phyloP scores from a whole-genome alignment of 2,329 filamentous ascomycete genomes.

The Piedraia hortae region DNA sequence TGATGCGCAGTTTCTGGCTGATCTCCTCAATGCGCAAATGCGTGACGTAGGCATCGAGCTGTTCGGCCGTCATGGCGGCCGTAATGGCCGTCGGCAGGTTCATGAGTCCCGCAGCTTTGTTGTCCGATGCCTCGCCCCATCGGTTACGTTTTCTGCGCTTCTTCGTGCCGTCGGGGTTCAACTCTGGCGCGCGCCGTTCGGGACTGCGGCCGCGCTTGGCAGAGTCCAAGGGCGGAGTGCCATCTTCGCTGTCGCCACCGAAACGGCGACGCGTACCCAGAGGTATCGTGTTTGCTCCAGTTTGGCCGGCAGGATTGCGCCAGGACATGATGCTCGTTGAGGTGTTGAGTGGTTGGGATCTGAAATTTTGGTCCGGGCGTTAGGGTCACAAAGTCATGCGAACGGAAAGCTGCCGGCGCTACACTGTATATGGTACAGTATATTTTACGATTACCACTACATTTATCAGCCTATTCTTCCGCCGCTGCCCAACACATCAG shows the following conservation, averaged over 20 bases:
- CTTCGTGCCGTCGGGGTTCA: conserved; percentile 42
- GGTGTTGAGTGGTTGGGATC: no score
- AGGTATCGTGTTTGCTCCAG: conserved; percentile 93
- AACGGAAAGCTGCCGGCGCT: no score
- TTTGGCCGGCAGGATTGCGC: conserved; percentile 51
- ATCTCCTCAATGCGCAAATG: conserved; percentile 97
- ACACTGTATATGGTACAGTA: no score
- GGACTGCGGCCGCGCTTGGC: conserved; percentile 82
- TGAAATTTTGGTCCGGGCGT: no score
- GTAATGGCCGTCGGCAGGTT: conserved; percentile 87
- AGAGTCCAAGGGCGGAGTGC: conserved; percentile 6
- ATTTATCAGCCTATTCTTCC: conserved; percentile 4
- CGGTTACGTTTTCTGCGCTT: conserved; percentile 95
- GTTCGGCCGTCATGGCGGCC: conserved; percentile 93
- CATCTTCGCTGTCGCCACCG: conserved; percentile 23
- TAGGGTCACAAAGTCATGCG: no score
- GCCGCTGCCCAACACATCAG: conserved; percentile 41
- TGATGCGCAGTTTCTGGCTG: conserved; percentile 94
- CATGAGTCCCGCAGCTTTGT: conserved; percentile 96
- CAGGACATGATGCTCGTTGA: conserved; percentile 34
- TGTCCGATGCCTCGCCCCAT: conserved; percentile 92
- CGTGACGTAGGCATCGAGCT: conserved; percentile 87
- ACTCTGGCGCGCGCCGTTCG: conserved; percentile 14
- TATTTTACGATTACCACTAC: not conserved
- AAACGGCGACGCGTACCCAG: conserved; percentile 64